phyloP scores from a whole-genome alignment of 2,329 filamentous ascomycete species.

The Cladorrhinum sp. region DNA sequence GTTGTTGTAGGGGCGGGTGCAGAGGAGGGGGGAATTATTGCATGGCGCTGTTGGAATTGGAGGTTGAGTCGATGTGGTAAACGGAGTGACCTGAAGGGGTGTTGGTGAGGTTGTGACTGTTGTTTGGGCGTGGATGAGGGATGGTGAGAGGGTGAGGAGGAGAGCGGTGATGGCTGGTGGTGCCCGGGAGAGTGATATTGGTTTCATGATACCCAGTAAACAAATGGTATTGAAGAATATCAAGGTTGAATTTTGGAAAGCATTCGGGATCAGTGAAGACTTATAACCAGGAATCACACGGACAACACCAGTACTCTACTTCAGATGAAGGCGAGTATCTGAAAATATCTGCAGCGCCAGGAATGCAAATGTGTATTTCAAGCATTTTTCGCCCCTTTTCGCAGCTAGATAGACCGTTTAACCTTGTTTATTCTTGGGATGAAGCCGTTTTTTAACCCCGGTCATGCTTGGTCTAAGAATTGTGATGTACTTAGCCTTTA shows the following conservation, averaged over 20 bases:
- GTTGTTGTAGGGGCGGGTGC: slow-evolving; percentile 67
- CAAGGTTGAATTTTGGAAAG: too few species aligned
- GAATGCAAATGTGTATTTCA: not conserved
- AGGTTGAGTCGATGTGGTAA: slow-evolving; percentile 21
- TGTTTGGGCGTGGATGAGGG: not conserved
- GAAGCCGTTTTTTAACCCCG: not conserved
- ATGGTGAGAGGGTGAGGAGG: not conserved
- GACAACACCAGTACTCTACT: not conserved
- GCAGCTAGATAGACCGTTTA: not conserved
- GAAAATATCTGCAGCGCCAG: not conserved
- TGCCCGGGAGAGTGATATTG: not conserved
- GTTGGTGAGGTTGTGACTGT: not conserved
- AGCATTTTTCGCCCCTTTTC: not conserved
- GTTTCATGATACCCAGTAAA: not conserved
- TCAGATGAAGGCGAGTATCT: too few species aligned
- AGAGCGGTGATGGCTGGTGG: not conserved
- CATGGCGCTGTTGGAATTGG: slow-evolving; percentile 45
- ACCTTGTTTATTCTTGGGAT: not conserved
- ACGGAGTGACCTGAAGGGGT: slow-evolving; percentile 20
- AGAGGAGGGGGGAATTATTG: slow-evolving; percentile 78
- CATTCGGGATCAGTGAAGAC: too few species aligned
- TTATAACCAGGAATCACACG: not conserved
- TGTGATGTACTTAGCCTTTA: not conserved
- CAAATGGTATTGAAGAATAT: not conserved
- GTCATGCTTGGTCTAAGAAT: not conserved